phyloP scores from a whole-genome alignment of 352 stramenopile species.

The Phytopythium cucurbitacearum region DNA sequence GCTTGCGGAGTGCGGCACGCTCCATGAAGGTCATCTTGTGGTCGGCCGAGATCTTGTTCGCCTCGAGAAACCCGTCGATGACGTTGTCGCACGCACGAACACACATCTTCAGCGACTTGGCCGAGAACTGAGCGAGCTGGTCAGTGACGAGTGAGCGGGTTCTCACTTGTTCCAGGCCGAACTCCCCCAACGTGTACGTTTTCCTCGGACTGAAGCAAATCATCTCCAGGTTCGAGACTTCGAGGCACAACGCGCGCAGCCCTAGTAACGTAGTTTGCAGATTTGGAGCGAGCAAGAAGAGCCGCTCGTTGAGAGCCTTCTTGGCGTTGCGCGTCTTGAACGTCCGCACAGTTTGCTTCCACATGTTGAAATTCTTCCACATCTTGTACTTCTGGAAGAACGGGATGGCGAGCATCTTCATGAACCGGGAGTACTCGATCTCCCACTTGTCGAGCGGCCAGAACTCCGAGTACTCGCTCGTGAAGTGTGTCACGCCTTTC shows the following conservation, averaged over 20 bases:
- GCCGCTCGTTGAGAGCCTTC: conserved; percentile 64
- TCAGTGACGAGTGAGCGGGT: conserved; percentile 49
- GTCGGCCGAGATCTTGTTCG: conserved; percentile 91
- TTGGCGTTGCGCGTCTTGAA: conserved; percentile 87
- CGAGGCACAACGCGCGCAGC: conserved; percentile 71
- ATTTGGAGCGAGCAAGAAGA: conserved; percentile 88
- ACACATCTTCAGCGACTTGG: conserved; percentile 75
- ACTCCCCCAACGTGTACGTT: conserved; percentile 82
- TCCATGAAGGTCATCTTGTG: conserved; percentile 98
- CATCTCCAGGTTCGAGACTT: conserved; percentile 61
- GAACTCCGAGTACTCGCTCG: conserved; percentile 84
- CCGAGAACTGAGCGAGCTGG: conserved; percentile 58
- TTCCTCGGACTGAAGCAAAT: conserved; percentile 57
- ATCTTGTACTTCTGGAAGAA: conserved; percentile 92
- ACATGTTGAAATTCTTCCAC: conserved; percentile 95
- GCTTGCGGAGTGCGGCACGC: conserved; percentile 84
- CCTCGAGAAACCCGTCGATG: conserved; percentile 88
- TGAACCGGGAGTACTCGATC: conserved; percentile 89
- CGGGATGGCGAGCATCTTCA: conserved; percentile 84
- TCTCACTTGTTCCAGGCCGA: conserved; percentile 66
- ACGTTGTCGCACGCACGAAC: conserved; percentile 89
- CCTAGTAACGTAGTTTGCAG: conserved; percentile 79
- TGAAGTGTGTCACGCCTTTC: conserved; percentile 92
- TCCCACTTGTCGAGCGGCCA: conserved; percentile 92
- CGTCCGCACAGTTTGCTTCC: conserved; percentile 84